phyloP scores from a whole-genome alignment of 371 early-diverging fungal species.

The Chytridiales sp. region DNA sequence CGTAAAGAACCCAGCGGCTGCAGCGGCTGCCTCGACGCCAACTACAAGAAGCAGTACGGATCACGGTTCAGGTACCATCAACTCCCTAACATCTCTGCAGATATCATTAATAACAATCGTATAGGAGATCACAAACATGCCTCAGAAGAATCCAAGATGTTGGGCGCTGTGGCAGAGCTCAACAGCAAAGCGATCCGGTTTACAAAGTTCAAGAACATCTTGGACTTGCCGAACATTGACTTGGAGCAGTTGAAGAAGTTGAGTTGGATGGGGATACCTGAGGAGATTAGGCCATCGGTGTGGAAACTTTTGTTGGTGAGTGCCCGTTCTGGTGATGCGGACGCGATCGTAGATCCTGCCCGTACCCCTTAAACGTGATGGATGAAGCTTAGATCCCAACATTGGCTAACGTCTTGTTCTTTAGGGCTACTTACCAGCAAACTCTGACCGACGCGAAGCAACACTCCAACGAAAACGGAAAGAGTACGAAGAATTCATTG shows the following conservation, averaged over 20 bases:
- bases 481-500: slow-evolving; percentile 83
- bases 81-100: too few species aligned
- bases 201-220: slow-evolving; percentile 67
- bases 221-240: slow-evolving; percentile 74
- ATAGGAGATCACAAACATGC: too few species aligned
- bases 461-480: slow-evolving; percentile 84
- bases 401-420: slow-evolving; percentile 1
- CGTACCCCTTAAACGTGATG: too few species aligned
- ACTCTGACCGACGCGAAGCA: slow-evolving; percentile 73
- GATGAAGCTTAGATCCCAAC: neutral
- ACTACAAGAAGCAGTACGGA: too few species aligned
- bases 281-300: slow-evolving; percentile 75
- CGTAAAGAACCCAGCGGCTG: too few species aligned
- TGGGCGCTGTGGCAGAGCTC: slow-evolving; percentile 47
- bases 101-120: too few species aligned
- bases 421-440: slow-evolving; percentile 85
- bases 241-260: slow-evolving; percentile 59
- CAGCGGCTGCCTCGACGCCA: too few species aligned
- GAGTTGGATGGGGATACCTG: slow-evolving; percentile 91
- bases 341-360: too few species aligned
- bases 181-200: slow-evolving; percentile 49
- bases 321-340: too few species aligned
- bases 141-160: slow-evolving; percentile 43
- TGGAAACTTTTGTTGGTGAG: slow-evolving; percentile 88
- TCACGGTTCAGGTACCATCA: too few species aligned